These are phyloP conservation scores for Apophysomyces trapeziformis DNA, from an alignment of 371 early-diverging fungal genomes.

Conservation along the genomic window DNA sequence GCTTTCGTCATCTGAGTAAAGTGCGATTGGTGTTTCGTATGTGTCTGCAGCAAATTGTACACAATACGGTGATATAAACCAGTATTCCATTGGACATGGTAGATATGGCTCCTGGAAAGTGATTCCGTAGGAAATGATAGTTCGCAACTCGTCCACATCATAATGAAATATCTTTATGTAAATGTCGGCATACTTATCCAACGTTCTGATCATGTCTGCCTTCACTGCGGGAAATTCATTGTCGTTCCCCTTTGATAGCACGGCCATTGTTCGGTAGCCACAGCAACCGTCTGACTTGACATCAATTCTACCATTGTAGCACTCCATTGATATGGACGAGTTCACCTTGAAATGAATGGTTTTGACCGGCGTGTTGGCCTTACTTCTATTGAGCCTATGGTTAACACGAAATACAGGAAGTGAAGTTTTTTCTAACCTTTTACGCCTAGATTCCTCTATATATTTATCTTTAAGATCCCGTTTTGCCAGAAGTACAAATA, in stretches of 20 bases:
- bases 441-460: background rate
- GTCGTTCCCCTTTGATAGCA: slow-evolving; percentile 14
- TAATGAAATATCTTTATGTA: background rate
- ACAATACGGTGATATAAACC: background rate
- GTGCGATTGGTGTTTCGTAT: background rate
- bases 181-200: background rate
- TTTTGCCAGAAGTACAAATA: background rate
- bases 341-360: background rate
- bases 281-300: background rate
- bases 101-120: background rate
- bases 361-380: background rate
- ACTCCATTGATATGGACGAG: background rate
- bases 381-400: background rate
- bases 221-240: background rate
- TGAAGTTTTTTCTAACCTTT: background rate
- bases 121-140: background rate
- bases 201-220: background rate
- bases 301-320: background rate
- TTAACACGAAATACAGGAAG: too few relatives aligned
- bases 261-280: slow-evolving; percentile 7
- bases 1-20: slow-evolving; percentile 1
- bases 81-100: background rate
- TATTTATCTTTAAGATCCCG: slow-evolving; percentile 1
- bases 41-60: slow-evolving; percentile 1
- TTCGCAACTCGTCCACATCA: background rate